These are phyloP conservation scores for Apiospora malaysiana DNA, from an alignment of 2,329 filamentous ascomycete genomes.

Conservation along the genomic window DNA sequence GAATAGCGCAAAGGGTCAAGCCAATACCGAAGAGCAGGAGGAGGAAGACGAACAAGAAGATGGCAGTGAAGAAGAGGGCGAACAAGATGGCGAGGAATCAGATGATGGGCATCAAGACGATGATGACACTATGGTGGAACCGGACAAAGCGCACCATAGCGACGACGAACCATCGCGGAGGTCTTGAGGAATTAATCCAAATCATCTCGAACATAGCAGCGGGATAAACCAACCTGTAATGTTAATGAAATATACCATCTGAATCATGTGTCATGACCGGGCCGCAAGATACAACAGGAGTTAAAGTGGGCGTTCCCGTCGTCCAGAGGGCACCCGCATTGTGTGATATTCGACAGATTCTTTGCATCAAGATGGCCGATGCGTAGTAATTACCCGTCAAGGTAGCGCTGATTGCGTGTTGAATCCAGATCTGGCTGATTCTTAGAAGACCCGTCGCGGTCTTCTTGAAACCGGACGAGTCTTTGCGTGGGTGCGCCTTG, in stretches of 20 bases:
- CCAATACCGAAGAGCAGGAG: constrained; percentile 11
- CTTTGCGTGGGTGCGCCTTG: background rate
- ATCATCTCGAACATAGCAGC: background rate
- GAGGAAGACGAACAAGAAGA: background rate
- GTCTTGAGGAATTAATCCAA: background rate
- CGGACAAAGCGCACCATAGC: background rate
- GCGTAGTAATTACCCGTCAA: background rate
- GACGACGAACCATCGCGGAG: constrained; percentile 8
- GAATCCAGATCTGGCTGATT: background rate
- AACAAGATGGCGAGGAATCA: background rate
- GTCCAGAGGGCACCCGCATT: background rate
- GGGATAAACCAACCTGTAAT: background rate
- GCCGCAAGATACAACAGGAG: background rate
- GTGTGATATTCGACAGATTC: background rate
- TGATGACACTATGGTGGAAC: background rate
- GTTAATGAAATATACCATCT: background rate
- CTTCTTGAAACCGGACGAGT: background rate
- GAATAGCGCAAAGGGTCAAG: background rate
- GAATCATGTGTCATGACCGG: background rate
- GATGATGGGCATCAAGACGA: background rate
- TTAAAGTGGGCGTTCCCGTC: background rate
- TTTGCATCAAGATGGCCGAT: background rate
- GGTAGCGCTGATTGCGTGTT: too few species aligned
- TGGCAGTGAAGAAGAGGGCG: background rate
- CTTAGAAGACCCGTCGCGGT: background rate